Conservation (phyloP, 129 eudicot genomes). For the Glebionis coronaria region DNA sequence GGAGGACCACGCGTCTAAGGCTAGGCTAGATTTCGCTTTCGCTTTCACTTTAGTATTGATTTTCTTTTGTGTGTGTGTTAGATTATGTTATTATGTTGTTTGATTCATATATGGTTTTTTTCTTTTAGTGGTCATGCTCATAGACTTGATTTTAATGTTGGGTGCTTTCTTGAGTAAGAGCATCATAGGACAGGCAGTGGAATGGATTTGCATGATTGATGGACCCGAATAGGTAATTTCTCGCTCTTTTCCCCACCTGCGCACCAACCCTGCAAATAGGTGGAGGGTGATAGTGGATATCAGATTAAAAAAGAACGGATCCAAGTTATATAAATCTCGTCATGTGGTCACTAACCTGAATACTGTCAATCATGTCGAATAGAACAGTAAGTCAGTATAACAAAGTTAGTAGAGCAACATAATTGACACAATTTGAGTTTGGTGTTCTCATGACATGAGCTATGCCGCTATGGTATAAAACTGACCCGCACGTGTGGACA, state of each 20-base stretch:
- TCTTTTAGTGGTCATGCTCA: conserved; percentile 27
- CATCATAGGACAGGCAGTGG: conserved; percentile 17
- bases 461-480: too few species aligned
- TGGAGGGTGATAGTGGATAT: conserved; percentile 6
- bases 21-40: conserved; percentile 4
- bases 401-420: too few species aligned
- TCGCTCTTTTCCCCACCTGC: conserved; percentile 1
- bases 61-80: conserved; percentile 17
- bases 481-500: too few species aligned
- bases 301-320: neutral
- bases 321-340: too few species aligned
- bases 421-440: too few species aligned
- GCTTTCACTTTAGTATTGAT: conserved; percentile 25
- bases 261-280: conserved; percentile 4
- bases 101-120: conserved; percentile 15
- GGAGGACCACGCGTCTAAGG: conserved; percentile 34
- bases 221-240: conserved; percentile 17
- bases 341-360: too few species aligned
- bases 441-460: too few species aligned
- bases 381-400: too few species aligned
- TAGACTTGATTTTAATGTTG: conserved; percentile 20
- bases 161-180: conserved; percentile 42
- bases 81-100: conserved; percentile 26
- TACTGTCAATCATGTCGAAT: too few species aligned
- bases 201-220: conserved; percentile 25